Evolutionary conservation across 805 yeast genomes (phyloP).

Genomic region (Yueomyces sinensis): DNA sequence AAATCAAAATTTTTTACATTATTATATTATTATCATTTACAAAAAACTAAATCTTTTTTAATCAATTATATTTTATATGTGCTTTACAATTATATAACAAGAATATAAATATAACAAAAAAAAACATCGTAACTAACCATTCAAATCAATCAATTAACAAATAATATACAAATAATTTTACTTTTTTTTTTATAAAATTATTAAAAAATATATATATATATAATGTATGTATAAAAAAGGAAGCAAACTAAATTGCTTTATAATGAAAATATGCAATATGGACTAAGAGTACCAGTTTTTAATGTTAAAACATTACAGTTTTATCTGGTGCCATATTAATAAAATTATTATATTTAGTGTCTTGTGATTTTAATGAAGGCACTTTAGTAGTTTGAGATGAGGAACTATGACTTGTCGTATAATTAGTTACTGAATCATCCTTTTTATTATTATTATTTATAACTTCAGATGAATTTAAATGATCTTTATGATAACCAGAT

Average conservation of each 20-base stretch:
- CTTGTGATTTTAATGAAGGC: too few relatives aligned
- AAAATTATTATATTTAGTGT: conserved; percentile 8
- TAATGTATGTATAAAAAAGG: too few relatives aligned
- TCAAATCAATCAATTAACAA: neutral
- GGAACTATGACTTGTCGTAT: too few relatives aligned
- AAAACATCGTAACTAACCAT: neutral
- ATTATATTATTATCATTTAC: too few relatives aligned
- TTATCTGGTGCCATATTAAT: conserved; percentile 7
- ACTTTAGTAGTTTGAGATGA: too few relatives aligned
- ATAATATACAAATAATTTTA: neutral
- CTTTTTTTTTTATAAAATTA: too few relatives aligned
- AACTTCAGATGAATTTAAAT: too few relatives aligned
- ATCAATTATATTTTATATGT: neutral
- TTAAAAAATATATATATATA: too few relatives aligned
- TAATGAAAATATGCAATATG: too few relatives aligned
- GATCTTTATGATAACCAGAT: neutral
- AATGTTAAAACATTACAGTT: neutral
- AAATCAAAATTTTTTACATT: conserved; percentile 2
- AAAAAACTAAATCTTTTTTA: conserved; percentile 4
- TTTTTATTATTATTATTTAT: neutral
- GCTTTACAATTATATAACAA: neutral
- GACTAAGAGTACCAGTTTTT: too few relatives aligned
- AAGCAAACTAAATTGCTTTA: too few relatives aligned
- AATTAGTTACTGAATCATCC: too few relatives aligned
- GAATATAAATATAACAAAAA: neutral